Evolutionary conservation across 441 rosid genomes (phyloP), one percentile per base, ranked within the genome.

Genomic region (Croton laevigatus): DNA sequence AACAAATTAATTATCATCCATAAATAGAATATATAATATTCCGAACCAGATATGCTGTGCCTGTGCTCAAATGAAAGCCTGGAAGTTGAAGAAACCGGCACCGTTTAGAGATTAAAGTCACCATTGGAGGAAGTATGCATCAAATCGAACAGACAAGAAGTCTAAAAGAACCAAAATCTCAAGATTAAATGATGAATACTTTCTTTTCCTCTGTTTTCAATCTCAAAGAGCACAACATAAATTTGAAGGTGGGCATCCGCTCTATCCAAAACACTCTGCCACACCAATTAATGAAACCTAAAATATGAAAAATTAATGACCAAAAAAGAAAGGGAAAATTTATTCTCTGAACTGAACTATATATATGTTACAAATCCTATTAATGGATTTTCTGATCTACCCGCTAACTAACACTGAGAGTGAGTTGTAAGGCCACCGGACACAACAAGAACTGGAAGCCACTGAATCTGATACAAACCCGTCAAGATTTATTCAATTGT

Each of bases 351-450:
- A 79, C 75, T 72, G 83, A 74, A 64, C 85, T 85, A 85, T 87
- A 84, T 85, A 78, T 87, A 89, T 87, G 90, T 79, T 89, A 89
- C 91, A 89, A 70, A 81, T 84, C 89, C 94, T 80, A 66, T 76
- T 58, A 22, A 81, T 81, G 89, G 86, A 84, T 80, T 75, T 27
- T 76, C 81, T 76, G 71, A 86, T 74, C 91, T 88, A 89, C 81
- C 78, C 68, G 70, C 86, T 87, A 86, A 72, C 84, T 84, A 78
- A 73, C 70, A 71, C 80, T 74, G 72, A 64, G 58, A 27, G 49
- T 37, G 80, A 71, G 73, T 27, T 27, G 32, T 27, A 2, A 27
- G 32, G 32, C 32, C 32, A 2, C 72, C 59, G 65, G 78, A 65
- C 73, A 67, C 44, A 27, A 27, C 73, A 60, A 38, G 71, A 81